Evolutionary conservation across 2,329 filamentous ascomycete species (phyloP).

Genomic region (Cercospora zeae-maydis): DNA sequence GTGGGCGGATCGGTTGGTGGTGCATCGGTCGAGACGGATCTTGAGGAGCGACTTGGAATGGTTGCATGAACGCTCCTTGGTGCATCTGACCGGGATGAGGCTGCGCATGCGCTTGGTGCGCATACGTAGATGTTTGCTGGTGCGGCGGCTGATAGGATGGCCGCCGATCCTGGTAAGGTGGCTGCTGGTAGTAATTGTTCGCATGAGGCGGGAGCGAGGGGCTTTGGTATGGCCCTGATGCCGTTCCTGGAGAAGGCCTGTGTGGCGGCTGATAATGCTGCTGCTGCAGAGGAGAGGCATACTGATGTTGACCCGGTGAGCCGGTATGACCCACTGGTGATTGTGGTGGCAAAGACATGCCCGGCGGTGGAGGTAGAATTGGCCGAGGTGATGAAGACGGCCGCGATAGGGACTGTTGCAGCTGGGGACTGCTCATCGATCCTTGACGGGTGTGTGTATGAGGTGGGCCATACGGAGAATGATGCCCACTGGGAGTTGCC

Average conservation of each 20-base stretch:
- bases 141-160: slow-evolving; percentile 32
- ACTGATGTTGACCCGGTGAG: slow-evolving; percentile 32
- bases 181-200: slow-evolving; percentile 33
- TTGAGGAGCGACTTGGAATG: slow-evolving; percentile 47
- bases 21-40: slow-evolving; percentile 35
- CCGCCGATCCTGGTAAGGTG: slow-evolving; percentile 26
- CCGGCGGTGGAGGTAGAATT: slow-evolving; percentile 38
- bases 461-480: slow-evolving; percentile 38
- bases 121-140: slow-evolving; percentile 30
- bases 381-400: slow-evolving; percentile 38
- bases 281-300: slow-evolving; percentile 17
- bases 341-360: slow-evolving; percentile 33
- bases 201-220: slow-evolving; percentile 30
- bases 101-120: slow-evolving; percentile 34
- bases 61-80: slow-evolving; percentile 45
- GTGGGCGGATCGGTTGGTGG: slow-evolving; percentile 22
- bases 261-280: slow-evolving; percentile 27
- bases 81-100: slow-evolving; percentile 14
- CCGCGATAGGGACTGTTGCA: slow-evolving; percentile 32
- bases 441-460: slow-evolving; percentile 29
- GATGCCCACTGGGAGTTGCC: slow-evolving; percentile 35
- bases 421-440: slow-evolving; percentile 32
- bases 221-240: slow-evolving; percentile 23
- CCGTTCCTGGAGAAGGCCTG: slow-evolving; percentile 21
- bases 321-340: slow-evolving; percentile 31